Evolutionary conservation across 164 flowering plant genomes (phyloP), one percentile per base, ranked within the genome.

Genomic region (Piper longum): DNA sequence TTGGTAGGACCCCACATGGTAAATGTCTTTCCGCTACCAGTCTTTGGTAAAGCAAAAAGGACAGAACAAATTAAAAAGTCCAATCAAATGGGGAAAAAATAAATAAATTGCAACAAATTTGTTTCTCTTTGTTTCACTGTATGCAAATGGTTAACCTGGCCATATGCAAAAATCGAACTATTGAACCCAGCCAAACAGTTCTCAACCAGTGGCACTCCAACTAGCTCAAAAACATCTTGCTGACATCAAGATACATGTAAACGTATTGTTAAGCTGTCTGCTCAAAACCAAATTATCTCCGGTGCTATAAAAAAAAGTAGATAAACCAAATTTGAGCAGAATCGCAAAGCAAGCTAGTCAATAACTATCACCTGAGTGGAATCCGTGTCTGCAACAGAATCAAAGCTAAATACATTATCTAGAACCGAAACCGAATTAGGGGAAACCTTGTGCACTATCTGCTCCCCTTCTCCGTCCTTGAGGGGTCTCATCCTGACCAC

Each of bases 1-100:
- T 88, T 87, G 71, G 96, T 75, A 19, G 99, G 95, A 70, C 99
- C 97, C 96, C 91, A 90, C 81, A 93, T 90, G 0, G 99, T 93
- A 62, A 83, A 93, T 0, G 99, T 93, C 76, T 93, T 93, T 45
- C 99, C 99, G 62, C 97, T 93, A 16, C 99, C 97, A 39, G 99
- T 93, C 98, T 93, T 61, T 67, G 57, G 14, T 60, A 26, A 26
- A 26, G 36, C 36, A 26, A 26, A 26, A 48, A 26, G 2, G 36
- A 26, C 36, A 26, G 36, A 26, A 26, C 36, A 26, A 26, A 26
- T 26, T 26, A 26, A 26, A 26, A 26, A 26, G 1, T 26, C 36
- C 2, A 26, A 26, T 26, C 36, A 26, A 26, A 26, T 26, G 36
- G 36, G 36, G 36, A 26, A 26, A 26, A 26, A 26, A 26, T 26